Evolutionary conservation across 441 rosid species (phyloP).

Genomic region (Viola pubescens): DNA sequence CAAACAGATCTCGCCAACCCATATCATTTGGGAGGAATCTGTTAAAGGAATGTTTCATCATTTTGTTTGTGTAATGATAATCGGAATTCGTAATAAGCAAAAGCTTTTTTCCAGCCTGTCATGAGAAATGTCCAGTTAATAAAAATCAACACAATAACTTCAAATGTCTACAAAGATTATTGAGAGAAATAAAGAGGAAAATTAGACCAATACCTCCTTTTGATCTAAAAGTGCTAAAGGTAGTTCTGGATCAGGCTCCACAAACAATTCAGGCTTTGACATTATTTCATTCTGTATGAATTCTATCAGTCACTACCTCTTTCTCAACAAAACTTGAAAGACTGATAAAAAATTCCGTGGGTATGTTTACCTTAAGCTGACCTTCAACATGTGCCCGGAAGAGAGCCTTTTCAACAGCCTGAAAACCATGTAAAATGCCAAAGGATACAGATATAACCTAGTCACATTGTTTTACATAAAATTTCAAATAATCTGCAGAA

Average conservation of each 20-base stretch:
- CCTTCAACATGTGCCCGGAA: conserved; percentile 98
- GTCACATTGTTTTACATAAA: conserved; percentile 5
- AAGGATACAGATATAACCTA: conserved; percentile 3
- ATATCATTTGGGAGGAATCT: conserved; percentile 84
- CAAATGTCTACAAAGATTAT: conserved; percentile 6
- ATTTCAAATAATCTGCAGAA: conserved; percentile 12
- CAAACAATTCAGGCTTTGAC: conserved; percentile 94
- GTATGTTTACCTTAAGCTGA: conserved; percentile 70
- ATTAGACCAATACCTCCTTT: conserved; percentile 60
- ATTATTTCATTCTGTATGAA: conserved; percentile 77
- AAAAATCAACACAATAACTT: conserved; percentile 14
- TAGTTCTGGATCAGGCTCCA: conserved; percentile 91
- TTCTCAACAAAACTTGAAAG: conserved; percentile 6
- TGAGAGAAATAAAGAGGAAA: background rate
- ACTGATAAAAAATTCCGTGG: conserved; percentile 1
- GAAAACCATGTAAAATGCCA: conserved; percentile 26
- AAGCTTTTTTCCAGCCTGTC: conserved; percentile 92
- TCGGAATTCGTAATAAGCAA: conserved; percentile 96
- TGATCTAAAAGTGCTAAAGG: conserved; percentile 93
- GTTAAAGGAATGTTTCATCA: conserved; percentile 95
- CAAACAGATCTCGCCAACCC: conserved; percentile 93
- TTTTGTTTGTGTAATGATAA: conserved; percentile 88
- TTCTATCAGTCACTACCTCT: conserved; percentile 16
- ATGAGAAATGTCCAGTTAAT: conserved; percentile 16
- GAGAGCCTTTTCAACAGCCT: conserved; percentile 96